These are phyloP conservation scores for Ceratorhiza oryzae-sativae DNA, from an alignment of 1,284 basidiomycete genomes.

Conservation along the genomic window DNA sequence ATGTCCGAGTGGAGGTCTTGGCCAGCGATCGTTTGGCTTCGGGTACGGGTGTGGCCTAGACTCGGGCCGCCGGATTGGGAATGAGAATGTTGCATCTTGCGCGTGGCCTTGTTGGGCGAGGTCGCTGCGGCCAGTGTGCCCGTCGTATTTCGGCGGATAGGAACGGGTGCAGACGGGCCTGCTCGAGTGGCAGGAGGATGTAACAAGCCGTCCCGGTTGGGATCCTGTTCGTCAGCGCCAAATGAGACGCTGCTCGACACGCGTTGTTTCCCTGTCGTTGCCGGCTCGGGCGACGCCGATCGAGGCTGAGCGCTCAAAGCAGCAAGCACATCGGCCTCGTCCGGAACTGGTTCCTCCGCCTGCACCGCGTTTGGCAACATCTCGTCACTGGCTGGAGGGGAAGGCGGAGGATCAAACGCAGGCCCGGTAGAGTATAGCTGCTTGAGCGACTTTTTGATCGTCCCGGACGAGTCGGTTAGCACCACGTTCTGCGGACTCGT, in stretches of 20 bases:
- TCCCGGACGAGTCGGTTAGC: constrained; percentile 23
- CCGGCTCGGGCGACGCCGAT: constrained; percentile 10
- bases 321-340: constrained; percentile 11
- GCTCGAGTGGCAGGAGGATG: constrained; percentile 18
- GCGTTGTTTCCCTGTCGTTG: background rate
- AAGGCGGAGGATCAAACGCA: constrained; percentile 23
- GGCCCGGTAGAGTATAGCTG: constrained; percentile 29
- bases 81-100: constrained; percentile 36
- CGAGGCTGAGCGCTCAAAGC: constrained; percentile 11
- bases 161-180: background rate
- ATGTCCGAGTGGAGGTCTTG: constrained; percentile 66
- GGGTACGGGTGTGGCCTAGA: constrained; percentile 28
- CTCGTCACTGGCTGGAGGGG: constrained; percentile 27
- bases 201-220: background rate
- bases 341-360: background rate
- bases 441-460: constrained; percentile 22
- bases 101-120: background rate
- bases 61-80: constrained; percentile 28
- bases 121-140: background rate
- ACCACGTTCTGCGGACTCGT: constrained; percentile 19
- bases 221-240: constrained; percentile 2
- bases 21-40: constrained; percentile 29
- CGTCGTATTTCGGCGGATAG: constrained; percentile 30
- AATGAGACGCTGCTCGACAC: constrained; percentile 22
- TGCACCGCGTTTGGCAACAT: constrained; percentile 7